Evolutionary conservation across 768 basidiomycete genomes (phyloP).

Genomic region (Tricholoma bakamatsutake): DNA sequence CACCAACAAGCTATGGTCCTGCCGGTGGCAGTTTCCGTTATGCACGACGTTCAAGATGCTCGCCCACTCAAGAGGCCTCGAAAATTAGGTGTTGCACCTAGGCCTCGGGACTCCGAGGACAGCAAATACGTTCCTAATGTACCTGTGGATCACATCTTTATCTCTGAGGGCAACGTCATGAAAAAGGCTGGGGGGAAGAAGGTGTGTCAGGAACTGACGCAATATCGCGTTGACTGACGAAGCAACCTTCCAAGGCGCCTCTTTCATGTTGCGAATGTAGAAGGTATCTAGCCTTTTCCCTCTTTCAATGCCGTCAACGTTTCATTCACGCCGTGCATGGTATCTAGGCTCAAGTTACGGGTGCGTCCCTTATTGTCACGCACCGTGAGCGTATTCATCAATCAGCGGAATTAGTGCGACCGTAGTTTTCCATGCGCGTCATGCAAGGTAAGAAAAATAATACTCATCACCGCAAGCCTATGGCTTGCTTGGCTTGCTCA

Average conservation of each 20-base stretch:
- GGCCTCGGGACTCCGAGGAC: conserved; percentile 20
- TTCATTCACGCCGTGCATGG: conserved; percentile 1
- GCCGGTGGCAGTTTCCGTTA: conserved; percentile 7
- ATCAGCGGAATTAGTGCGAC: conserved; percentile 34
- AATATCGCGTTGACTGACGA: conserved; percentile 4
- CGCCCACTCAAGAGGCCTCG: conserved; percentile 44
- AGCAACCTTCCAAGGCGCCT: conserved; percentile 31
- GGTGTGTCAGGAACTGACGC: conserved; percentile 22
- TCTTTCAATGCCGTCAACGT: not conserved
- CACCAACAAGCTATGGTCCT: conserved; percentile 15
- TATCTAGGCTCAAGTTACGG: conserved; percentile 48
- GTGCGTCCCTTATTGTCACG: conserved; percentile 25
- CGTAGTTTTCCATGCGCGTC: conserved; percentile 46
- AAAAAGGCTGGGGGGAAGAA: conserved; percentile 46
- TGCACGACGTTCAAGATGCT: conserved; percentile 12
- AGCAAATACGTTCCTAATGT: conserved; percentile 21
- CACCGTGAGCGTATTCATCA: conserved; percentile 8
- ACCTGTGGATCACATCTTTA: conserved; percentile 45
- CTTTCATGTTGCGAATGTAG: conserved; percentile 62
- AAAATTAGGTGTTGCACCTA: conserved; percentile 21
- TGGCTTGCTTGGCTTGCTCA: conserved; percentile 1
- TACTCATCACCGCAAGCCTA: not conserved
- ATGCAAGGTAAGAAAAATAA: conserved; percentile 25
- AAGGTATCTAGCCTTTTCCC: conserved; percentile 31
- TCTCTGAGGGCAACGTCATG: conserved; percentile 38